Base-by-base conservation (phyloP, 805 yeast species). In the Yamadazyma phyllophila region DNA sequence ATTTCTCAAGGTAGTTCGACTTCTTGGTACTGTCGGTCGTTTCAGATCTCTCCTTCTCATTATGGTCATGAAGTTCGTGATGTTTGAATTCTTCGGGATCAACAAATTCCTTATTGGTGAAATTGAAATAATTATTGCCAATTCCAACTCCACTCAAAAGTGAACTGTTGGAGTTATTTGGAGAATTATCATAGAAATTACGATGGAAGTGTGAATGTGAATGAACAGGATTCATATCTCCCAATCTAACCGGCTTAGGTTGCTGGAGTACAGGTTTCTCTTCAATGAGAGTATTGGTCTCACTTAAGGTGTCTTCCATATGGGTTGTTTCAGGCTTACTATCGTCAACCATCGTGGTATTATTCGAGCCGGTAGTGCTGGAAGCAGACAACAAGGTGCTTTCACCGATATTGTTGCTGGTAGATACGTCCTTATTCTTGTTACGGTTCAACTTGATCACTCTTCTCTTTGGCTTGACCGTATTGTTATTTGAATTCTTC, bases 391-490 rank as follows among this genome's bases (percentile, higher is more conserved):
- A 24, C 6, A 7, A 29, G 32, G 41, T 31, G 14, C 29, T 31
- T 12, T 15, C 29, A n/a, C 17, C 14, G 6, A 14, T 16, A 24
- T n/a, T 24, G 6, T 6, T 20, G 24, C 6, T 20, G 6, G 3
- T 20, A 20, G 24, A 20, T 9, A 13, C 27, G 40, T 20, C 16
- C 20, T 43, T 39, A 20, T 20, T 20, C 40, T 51, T 49, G 45
- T 49, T 57, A 44, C 45, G 56, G 17, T 53, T 49, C 45, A 73
- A 43, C 48, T 64, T 70, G 42, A 75, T 67, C 13, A 57, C 62
- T 54, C 80, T 58, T 58, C 80, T 59, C 56, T 71, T 71, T 5
- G 78, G 77, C 47, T 69, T 69, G 26, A 53, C 47, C 17, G 27
- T 24, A 29, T 54, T 55, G 44, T 51, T 54, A 17, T 38, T 38